Evolutionary conservation across 2,329 filamentous ascomycete genomes (phyloP).

Genomic region (Fusarium foetens): DNA sequence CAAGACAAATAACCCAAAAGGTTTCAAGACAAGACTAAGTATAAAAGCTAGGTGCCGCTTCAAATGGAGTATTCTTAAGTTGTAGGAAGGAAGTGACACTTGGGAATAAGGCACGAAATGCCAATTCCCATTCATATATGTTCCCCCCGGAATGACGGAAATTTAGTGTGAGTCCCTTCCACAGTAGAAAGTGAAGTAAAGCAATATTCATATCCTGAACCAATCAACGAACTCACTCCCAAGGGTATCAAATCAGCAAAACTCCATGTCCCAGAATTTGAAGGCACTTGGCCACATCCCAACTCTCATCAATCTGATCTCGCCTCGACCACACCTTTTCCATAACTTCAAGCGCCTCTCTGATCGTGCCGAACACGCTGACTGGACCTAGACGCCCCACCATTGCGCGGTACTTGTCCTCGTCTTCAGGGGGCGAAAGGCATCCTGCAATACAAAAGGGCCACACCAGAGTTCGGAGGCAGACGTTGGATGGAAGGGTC

Average conservation of each 20-base stretch:
- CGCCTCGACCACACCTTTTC: constrained; percentile 58
- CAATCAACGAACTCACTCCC: background rate
- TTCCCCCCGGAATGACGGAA: background rate
- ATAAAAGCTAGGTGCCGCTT: no score
- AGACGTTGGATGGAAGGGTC: constrained; percentile 45
- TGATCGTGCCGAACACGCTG: constrained; percentile 58
- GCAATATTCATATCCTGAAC: background rate
- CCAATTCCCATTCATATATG: background rate
- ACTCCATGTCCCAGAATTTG: constrained; percentile 53
- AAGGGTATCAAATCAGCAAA: constrained; percentile 51
- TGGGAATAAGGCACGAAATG: background rate
- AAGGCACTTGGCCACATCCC: constrained; percentile 58
- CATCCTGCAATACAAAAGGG: constrained; percentile 57
- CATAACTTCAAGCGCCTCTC: constrained; percentile 57
- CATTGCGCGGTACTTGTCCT: constrained; percentile 55
- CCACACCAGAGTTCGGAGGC: constrained; percentile 52
- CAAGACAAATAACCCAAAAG: background rate
- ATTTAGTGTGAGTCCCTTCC: no score
- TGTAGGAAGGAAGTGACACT: background rate
- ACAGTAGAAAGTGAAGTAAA: background rate
- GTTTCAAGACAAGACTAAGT: background rate
- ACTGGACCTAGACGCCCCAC: constrained; percentile 54
- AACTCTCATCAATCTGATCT: constrained; percentile 53
- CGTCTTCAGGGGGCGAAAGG: constrained; percentile 52
- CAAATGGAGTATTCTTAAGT: background rate